Percentiles rank a stretch among this genome's conserved stretches.
Evolutionary conservation across 2,329 filamentous ascomycete genomes (phyloP).

Genomic region (Fusarium sp.): DNA sequence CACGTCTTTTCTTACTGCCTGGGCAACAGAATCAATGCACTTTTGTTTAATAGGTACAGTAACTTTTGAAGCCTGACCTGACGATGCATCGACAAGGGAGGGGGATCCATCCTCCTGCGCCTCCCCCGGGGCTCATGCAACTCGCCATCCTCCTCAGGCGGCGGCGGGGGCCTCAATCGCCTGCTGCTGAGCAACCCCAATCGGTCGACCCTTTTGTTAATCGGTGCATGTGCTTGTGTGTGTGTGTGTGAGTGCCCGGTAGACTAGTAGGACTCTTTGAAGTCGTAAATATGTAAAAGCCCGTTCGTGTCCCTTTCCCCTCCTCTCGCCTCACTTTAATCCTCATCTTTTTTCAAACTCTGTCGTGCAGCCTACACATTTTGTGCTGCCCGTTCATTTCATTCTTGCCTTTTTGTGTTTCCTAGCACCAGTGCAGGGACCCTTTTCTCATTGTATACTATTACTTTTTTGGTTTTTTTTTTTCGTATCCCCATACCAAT

Average conservation of each 20-base stretch:
- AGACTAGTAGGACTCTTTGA: neutral
- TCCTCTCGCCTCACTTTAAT: neutral
- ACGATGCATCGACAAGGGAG: neutral
- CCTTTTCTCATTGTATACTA: neutral
- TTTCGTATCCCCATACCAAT: constrained; percentile 1
- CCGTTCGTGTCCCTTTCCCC: neutral
- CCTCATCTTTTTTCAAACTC: neutral
- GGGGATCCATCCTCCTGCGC: neutral
- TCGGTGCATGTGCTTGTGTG: neutral
- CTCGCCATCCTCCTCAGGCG: neutral
- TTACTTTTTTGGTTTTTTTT: no score
- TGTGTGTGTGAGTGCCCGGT: neutral
- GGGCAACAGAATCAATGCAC: neutral
- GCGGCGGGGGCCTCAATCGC: neutral
- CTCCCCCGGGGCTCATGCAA: neutral
- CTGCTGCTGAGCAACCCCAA: neutral
- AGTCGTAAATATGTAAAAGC: neutral
- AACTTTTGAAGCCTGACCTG: neutral
- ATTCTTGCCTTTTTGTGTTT: neutral
- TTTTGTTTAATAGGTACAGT: neutral
- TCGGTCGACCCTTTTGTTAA: constrained; percentile 1
- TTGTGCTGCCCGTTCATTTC: neutral
- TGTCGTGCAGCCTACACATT: neutral
- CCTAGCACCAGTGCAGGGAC: neutral
- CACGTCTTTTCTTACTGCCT: neutral